These are phyloP conservation scores for Theileria orientalis DNA, from an alignment of 169 alveolate genomes.

Conservation along the genomic window DNA sequence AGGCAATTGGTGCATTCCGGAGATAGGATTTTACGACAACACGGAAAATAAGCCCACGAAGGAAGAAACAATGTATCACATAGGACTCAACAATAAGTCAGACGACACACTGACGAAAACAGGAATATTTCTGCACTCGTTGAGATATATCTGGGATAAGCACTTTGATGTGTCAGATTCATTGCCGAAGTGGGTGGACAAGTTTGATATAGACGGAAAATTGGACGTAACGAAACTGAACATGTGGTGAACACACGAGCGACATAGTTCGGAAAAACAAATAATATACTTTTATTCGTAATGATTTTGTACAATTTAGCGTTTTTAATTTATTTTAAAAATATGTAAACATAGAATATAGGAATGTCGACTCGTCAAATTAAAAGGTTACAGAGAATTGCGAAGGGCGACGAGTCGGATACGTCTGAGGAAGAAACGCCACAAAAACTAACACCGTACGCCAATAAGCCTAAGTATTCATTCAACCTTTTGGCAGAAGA, in stretches of 20 bases:
- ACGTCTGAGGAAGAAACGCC: slow-evolving; percentile 6
- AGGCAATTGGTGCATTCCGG: slow-evolving; percentile 39
- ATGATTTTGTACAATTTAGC: background rate
- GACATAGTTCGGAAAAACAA: background rate
- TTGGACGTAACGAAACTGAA: background rate
- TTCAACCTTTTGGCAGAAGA: background rate
- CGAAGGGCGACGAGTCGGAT: slow-evolving; percentile 19
- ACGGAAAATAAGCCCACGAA: background rate
- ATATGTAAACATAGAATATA: background rate
- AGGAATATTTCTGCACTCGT: slow-evolving; percentile 75
- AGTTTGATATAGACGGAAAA: slow-evolving; percentile 17
- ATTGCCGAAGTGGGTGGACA: slow-evolving; percentile 43
- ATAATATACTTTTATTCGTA: background rate
- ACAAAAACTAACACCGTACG: background rate
- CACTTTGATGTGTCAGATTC: slow-evolving; percentile 33
- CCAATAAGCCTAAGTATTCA: background rate
- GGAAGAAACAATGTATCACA: slow-evolving; percentile 12
- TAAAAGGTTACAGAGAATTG: slow-evolving; percentile 12
- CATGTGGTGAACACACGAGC: background rate
- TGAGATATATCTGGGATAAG: slow-evolving; percentile 68
- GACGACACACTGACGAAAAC: background rate
- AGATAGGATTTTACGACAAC: slow-evolving; percentile 7
- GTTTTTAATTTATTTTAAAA: background rate
- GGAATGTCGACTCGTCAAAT: slow-evolving; percentile 59
- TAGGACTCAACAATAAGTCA: background rate